A percentile compares a stretch with the other conserved stretches of the same genome.
These are phyloP conservation scores for Chamaecyparis obtusa DNA, from an alignment of 75 land plant genomes.

Conservation along the genomic window DNA sequence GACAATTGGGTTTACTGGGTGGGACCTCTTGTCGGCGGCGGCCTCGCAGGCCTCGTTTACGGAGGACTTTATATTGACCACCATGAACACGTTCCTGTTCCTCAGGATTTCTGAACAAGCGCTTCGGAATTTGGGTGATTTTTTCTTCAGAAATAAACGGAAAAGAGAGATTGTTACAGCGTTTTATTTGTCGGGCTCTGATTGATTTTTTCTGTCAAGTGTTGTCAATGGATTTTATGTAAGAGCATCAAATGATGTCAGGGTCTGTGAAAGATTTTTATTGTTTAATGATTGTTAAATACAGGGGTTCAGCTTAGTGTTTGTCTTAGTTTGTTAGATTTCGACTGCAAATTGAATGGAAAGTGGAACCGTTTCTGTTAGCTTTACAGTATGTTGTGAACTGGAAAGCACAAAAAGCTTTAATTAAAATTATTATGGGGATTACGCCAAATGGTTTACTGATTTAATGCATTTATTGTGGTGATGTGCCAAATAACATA, in stretches of 20 bases:
- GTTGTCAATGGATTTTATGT: not conserved
- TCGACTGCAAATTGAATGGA: no score
- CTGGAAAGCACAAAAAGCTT: no score
- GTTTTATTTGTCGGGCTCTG: not conserved
- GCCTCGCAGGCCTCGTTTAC: slow-evolving; percentile 38
- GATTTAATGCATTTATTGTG: no score
- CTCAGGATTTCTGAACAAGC: not conserved
- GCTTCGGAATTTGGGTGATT: not conserved
- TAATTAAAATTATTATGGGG: no score
- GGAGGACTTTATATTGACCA: not conserved
- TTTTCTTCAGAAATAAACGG: not conserved
- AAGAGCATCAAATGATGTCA: not conserved
- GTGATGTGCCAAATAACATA: no score
- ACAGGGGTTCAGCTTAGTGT: no score
- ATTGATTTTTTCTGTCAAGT: not conserved
- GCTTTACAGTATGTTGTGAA: no score
- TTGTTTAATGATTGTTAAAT: no score
- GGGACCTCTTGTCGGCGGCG: slow-evolving; percentile 48
- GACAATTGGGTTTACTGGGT: slow-evolving; percentile 62
- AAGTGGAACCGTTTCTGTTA: no score
- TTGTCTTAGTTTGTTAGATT: no score
- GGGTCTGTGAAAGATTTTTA: no score
- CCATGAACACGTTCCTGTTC: not conserved
- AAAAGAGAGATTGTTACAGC: not conserved
- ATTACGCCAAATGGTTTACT: no score